These are phyloP conservation scores for Malania oleifera DNA, from an alignment of 164 flowering plant species.

Conservation along the genomic window DNA sequence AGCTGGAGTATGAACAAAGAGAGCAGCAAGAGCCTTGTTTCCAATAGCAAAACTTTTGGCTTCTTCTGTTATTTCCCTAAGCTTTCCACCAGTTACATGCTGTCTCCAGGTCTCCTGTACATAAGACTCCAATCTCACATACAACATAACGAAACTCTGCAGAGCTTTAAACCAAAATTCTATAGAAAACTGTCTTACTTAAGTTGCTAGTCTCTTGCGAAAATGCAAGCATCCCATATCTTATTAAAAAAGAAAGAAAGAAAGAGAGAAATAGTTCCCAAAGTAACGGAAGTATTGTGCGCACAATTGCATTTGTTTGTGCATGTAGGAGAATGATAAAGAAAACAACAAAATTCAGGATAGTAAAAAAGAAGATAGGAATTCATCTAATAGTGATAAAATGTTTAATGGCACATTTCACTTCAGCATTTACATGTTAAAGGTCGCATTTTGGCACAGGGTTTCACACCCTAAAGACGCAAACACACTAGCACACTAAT, in stretches of 20 bases:
- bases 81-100: constrained; percentile 95
- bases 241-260: not conserved
- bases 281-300: not conserved
- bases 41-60: constrained; percentile 92
- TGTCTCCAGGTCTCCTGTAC: constrained; percentile 84
- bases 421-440: too few species aligned
- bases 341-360: not conserved
- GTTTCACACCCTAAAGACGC: not conserved
- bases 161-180: too few species aligned
- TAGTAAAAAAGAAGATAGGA: not conserved
- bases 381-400: not conserved
- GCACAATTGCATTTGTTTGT: too few species aligned
- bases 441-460: too few species aligned
- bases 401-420: too few species aligned
- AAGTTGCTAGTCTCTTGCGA: too few species aligned
- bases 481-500: not conserved
- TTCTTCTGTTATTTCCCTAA: constrained; percentile 92
- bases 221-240: not conserved
- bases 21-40: constrained; percentile 92
- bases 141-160: too few species aligned
- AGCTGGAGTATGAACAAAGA: constrained; percentile 98
- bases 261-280: not conserved
- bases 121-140: not conserved
- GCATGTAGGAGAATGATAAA: not conserved
- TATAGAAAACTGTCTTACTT: too few species aligned